Evolutionary conservation across 2,329 filamentous ascomycete species (phyloP), one percentile per base, ranked within the genome.

Genomic region (Remersonia thermophila): DNA sequence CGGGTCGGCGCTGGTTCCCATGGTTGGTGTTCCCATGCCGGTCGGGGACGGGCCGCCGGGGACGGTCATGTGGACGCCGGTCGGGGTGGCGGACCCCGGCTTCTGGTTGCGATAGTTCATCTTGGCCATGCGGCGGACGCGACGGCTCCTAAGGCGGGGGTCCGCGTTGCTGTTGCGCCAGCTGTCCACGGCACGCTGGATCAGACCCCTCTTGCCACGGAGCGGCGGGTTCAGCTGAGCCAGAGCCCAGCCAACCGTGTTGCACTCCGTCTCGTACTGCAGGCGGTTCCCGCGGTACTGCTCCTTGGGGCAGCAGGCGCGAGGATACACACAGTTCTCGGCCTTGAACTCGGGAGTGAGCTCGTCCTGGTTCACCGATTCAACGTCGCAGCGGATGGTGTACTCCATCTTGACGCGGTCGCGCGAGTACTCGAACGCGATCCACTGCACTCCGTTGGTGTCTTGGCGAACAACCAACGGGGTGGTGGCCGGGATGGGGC

Each of bases 151-250:
- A 54, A 96, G 67, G 48, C 87, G 74, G 33, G 85, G 84, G 52
- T 98, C 91, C 63, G 93, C 86, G 62, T 96, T 96, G 71, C 89
- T 96, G 66, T 98, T 98, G 44, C 91, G 75, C 91, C 91, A 96
- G 65, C 87, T 95, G 61, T 98, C 91, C 30, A 98, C 91, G 2
- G 91, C 91, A 46, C 91, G 75, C 65, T 98, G 91, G 49, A 98
- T 98, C 41, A 98, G 69, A 7, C 91, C 91, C 49, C 91, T 76
- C 69, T 96, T 96, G 48, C 89, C 89, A 45, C 89, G 77, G 41
- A 96, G 70, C 39, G 83, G 82, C 7, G 86, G 80, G 58, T 98
- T 98, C 36, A 98, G 65, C 54, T 96, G 82, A 2, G 91, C 91
- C 47, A 98, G 63, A 10, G 89, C 89, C 91, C 91, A 98, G n/a